Percentiles rank a stretch among this genome's conserved stretches.
phyloP scores from a whole-genome alignment of 495 filamentous ascomycete genomes.

The Bacidia rubella region DNA sequence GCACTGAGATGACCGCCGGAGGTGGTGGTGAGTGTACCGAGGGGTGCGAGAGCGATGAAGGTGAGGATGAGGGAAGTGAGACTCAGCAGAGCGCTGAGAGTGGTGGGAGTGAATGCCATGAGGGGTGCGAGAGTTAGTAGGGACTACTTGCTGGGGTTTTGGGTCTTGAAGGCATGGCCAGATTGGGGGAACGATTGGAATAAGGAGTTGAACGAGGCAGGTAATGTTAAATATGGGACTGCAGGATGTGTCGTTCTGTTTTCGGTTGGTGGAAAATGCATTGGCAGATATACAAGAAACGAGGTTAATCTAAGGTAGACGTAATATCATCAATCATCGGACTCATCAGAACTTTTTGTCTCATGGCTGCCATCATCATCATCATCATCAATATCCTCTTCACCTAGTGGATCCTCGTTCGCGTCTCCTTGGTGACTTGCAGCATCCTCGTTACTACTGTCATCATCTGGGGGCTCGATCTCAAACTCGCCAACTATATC shows the following conservation, averaged over 20 bases:
- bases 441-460: conserved; percentile 29
- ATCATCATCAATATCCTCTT: conserved; percentile 4
- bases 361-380: background rate
- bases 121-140: conserved; percentile 14
- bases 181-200: background rate
- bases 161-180: background rate
- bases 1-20: background rate
- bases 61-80: too few relatives aligned
- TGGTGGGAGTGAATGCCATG: conserved; percentile 5
- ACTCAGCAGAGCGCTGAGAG: too few relatives aligned
- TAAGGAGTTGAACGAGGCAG: background rate
- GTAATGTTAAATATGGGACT: background rate
- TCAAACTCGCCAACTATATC: conserved; percentile 60
- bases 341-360: too few relatives aligned
- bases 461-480: conserved; percentile 24
- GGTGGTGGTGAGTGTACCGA: background rate
- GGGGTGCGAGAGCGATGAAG: conserved; percentile 6
- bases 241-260: too few relatives aligned
- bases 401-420: conserved; percentile 10
- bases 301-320: background rate
- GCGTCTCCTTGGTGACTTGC: conserved; percentile 16
- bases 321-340: background rate
- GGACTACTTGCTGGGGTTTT: background rate
- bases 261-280: too few relatives aligned
- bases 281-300: background rate